phyloP scores from a whole-genome alignment of 208 protist species.

The Trypanosoma cruzi region DNA sequence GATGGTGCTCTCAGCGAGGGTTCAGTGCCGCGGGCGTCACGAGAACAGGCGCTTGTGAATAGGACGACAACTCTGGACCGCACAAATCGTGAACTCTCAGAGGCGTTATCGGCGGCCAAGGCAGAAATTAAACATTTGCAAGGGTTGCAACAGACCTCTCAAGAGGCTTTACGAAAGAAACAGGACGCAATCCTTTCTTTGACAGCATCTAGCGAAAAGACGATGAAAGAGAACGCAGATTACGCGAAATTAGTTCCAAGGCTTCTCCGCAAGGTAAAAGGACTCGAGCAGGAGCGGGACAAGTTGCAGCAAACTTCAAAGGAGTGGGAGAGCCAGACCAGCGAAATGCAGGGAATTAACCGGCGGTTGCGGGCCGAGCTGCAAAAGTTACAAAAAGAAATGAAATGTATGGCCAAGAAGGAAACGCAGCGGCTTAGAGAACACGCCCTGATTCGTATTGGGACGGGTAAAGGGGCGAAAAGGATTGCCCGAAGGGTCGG shows the following conservation, averaged over 20 bases:
- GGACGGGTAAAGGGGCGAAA: background rate
- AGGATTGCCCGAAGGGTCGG: background rate
- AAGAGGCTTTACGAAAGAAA: constrained; percentile 36
- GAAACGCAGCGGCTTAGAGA: constrained; percentile 27
- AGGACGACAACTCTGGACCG: constrained; percentile 32
- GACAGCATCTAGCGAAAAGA: constrained; percentile 27
- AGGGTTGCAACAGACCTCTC: constrained; percentile 21
- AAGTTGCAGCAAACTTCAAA: constrained; percentile 31
- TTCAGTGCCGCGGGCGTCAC: constrained; percentile 6
- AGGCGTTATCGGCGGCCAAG: constrained; percentile 15
- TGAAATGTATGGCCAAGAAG: constrained; percentile 1
- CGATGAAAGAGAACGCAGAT: constrained; percentile 39
- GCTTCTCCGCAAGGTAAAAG: constrained; percentile 41
- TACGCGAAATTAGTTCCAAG: constrained; percentile 47
- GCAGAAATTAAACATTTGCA: constrained; percentile 19
- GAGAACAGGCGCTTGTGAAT: constrained; percentile 32
- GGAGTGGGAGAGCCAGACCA: constrained; percentile 3
- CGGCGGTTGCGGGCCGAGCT: constrained; percentile 15
- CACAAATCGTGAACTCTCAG: constrained; percentile 18
- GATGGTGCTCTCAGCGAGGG: background rate
- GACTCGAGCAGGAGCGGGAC: constrained; percentile 39
- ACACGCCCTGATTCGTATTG: constrained; percentile 19
- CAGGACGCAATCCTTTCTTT: constrained; percentile 25
- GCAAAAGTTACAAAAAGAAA: constrained; percentile 14
- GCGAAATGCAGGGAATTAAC: constrained; percentile 6